Percentiles rank a stretch among this genome's conserved stretches.
Evolutionary conservation across 2,329 filamentous ascomycete species (phyloP).

Genomic region (Arthrobotrys musiformis): DNA sequence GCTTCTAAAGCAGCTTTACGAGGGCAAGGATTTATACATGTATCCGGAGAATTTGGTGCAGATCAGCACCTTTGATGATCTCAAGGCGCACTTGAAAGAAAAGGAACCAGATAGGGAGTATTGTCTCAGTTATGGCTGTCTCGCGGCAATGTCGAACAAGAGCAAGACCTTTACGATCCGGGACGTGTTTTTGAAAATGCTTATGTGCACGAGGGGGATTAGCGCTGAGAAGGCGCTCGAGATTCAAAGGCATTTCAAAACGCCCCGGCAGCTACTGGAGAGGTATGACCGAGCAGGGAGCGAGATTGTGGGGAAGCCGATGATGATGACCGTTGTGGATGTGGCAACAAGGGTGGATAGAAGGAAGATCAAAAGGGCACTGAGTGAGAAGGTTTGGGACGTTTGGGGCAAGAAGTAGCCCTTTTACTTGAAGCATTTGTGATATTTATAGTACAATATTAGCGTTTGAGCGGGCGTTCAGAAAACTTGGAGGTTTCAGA

Average conservation of each 20-base stretch:
- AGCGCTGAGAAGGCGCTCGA: constrained; percentile 82
- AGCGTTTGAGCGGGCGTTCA: background rate
- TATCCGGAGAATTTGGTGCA: constrained; percentile 75
- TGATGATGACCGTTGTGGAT: constrained; percentile 64
- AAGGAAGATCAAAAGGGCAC: constrained; percentile 73
- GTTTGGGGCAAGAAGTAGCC: constrained; percentile 69
- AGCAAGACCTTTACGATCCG: constrained; percentile 77
- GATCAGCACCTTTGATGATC: constrained; percentile 72
- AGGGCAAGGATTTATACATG: constrained; percentile 68
- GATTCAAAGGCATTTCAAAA: constrained; percentile 81
- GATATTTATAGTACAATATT: background rate
- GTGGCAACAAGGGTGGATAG: constrained; percentile 71
- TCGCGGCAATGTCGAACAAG: constrained; percentile 78
- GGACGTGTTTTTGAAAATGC: constrained; percentile 83
- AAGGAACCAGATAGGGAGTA: constrained; percentile 67
- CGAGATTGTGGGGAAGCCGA: constrained; percentile 63
- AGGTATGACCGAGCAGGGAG: constrained; percentile 70
- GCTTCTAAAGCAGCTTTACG: constrained; percentile 74
- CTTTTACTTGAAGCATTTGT: background rate
- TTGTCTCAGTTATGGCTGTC: constrained; percentile 76
- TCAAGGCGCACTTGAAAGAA: constrained; percentile 70
- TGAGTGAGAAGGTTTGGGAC: constrained; percentile 77
- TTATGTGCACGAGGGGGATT: constrained; percentile 81
- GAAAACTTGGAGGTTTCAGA: background rate
- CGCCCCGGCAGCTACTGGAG: constrained; percentile 76